Conservation (phyloP, 2,329 filamentous ascomycete genomes). For the Plenodomus lindquistii region DNA sequence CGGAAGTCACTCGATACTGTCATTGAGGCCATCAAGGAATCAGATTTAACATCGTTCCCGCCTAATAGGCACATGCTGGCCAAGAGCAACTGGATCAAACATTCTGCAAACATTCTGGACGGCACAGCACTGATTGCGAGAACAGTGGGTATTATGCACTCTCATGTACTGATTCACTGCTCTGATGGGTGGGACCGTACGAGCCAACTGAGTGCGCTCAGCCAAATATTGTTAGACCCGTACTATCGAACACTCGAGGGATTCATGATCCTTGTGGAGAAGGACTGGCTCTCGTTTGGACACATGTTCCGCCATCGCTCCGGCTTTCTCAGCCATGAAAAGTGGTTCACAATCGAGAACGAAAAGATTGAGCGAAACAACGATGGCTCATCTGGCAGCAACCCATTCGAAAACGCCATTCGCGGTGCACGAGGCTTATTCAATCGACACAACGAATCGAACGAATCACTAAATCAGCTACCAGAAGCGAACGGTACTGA, state of each 20-base stretch:
- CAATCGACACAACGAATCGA: conserved; percentile 73
- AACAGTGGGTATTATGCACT: conserved; percentile 88
- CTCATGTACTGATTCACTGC: conserved; percentile 94
- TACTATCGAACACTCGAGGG: conserved; percentile 94
- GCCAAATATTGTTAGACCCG: conserved; percentile 91
- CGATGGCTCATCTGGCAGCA: conserved; percentile 55
- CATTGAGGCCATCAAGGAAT: conserved; percentile 87
- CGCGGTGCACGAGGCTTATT: conserved; percentile 88
- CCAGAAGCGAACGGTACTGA: conserved; percentile 56
- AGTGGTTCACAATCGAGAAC: conserved; percentile 89
- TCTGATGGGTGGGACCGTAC: conserved; percentile 99
- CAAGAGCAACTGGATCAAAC: conserved; percentile 88
- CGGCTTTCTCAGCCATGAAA: conserved; percentile 84
- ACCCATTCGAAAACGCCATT: conserved; percentile 83
- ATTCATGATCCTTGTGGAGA: conserved; percentile 92
- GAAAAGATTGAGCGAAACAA: conserved; percentile 65
- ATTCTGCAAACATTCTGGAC: conserved; percentile 82
- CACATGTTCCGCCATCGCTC: conserved; percentile 97
- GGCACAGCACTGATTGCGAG: conserved; percentile 83
- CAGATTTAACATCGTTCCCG: conserved; percentile 80
- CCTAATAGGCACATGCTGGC: conserved; percentile 80
- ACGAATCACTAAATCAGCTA: conserved; percentile 63
- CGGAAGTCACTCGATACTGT: conserved; percentile 85
- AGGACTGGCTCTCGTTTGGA: conserved; percentile 96
- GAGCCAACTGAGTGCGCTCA: conserved; percentile 87